Evolutionary conservation across 106 monocot genomes (phyloP), one percentile per base, ranked within the genome.

Genomic region (Cymbidium sinense): DNA sequence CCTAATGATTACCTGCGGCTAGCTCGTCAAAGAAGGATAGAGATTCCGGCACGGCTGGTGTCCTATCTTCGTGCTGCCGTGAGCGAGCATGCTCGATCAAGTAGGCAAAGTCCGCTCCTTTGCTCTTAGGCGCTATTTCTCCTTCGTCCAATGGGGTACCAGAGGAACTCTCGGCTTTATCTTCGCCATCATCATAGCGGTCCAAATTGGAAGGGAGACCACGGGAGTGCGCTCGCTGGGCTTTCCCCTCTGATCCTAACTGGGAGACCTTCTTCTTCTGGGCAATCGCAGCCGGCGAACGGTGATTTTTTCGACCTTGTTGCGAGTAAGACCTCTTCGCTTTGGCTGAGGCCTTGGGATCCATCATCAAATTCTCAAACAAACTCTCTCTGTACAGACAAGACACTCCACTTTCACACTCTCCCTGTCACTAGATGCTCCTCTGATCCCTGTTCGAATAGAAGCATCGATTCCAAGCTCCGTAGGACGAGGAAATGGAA

Each of bases 131-230:
- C 39, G 67, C 72, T 1, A 85, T 73, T 7, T 76, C 81, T 12
- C 47, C 67, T 17, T 47, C 77, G 2, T 2, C 80, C n/a, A 43
- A 10, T 41, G 25, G 21, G 5, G 70, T 65, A 2, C 23, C 27
- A 34, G 17, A 78, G 2, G 79, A 36, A 37, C 41, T 62, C 77
- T 78, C 64, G 7, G 25, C 74, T 64, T 43, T 74, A 11, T 43
- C 81, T 8, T 82, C 84, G 39, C 23, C 78, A 69, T 33, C 79
- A 34, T 79, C 87, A 70, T 96, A 96, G 7, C 96, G 88, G 29
- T 88, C 89, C 93, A 87, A 90, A 31, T 95, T 95, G 65, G 93
- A 89, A 17, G 95, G 90, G n/a, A 95, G 87, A 29, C 28, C 41
- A 19, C 50, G 78, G 51, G 27, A 15, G 64, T 67, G 77, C 30